Base-by-base conservation (phyloP, 139 green algal species). In the Picocystis salinarum region DNA sequence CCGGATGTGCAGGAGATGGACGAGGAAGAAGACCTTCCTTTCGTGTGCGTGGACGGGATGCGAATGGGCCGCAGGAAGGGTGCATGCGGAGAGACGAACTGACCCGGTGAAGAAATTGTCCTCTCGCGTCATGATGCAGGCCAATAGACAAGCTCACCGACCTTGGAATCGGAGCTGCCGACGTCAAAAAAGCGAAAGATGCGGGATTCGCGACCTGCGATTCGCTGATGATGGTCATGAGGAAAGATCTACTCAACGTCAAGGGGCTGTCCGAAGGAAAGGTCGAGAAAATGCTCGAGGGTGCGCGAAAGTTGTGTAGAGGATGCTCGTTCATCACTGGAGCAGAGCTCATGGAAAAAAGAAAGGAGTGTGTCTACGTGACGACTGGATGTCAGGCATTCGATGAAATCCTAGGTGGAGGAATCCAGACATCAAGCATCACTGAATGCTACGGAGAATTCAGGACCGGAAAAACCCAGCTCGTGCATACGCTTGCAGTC, bases 221-320 rank as follows among this genome's bases (percentile, higher is more conserved):
- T 54, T 54, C 50, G 11, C 39, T 93, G 11, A 47, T 88, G 10
- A 91, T 93, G 79, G 34, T 70, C 24, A 75, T 74, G 4, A 71
- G 70, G 42, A 82, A 88, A 70, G 80, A 56, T 6, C 66, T 94
- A 30, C 50, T 56, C 13, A 71, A 80, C 7, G 78, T 94, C 55
- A 93, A 91, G 55, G 83, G 83, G 5, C 61, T 94, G 20, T 82
- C 64, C 3, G 83, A 94, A 29, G 79, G 77, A 61, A 93, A 93
- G 67, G 70, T 86, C 4, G 78, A 93, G 11, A 94, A 94, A 66
- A 78, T 94, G 58, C 17, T 85, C 17, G 52, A 63, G 13, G 52
- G 52, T 19, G 45, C 46, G 2, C 12, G 15, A 52, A 56, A 39
- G 7, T 50, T 5, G 34, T 56, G 7, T 24, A 47, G 46, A 0